phyloP scores from a whole-genome alignment of 768 basidiomycete species.

The Ephemerocybe angulata region DNA sequence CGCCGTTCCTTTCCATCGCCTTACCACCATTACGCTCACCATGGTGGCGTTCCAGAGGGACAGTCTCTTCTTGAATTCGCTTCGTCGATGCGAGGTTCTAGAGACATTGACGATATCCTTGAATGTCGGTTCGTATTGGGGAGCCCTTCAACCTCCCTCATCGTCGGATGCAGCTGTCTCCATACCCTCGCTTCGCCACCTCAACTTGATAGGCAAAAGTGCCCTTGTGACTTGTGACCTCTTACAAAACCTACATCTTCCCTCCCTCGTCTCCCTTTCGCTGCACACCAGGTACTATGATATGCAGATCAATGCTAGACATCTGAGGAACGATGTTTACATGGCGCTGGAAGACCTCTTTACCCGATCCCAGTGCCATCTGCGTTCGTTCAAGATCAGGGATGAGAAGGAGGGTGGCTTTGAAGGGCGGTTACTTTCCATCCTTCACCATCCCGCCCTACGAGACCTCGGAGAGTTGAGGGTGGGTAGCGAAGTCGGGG shows the following conservation, averaged over 20 bases:
- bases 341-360: not conserved
- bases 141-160: too few species aligned
- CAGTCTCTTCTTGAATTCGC: not conserved
- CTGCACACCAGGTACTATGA: too few species aligned
- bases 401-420: not conserved
- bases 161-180: too few species aligned
- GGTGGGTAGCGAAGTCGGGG: not conserved
- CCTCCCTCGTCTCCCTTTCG: too few species aligned
- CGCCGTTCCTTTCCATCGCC: not conserved
- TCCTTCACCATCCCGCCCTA: not conserved
- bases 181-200: too few species aligned
- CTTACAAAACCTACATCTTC: too few species aligned
- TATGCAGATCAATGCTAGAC: too few species aligned
- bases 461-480: not conserved
- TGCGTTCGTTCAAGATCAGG: not conserved
- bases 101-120: not conserved
- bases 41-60: not conserved
- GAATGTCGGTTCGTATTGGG: too few species aligned
- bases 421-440: not conserved
- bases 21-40: not conserved
- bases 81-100: not conserved
- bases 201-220: too few species aligned
- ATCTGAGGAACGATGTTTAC: too few species aligned
- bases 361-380: not conserved
- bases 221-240: too few species aligned